phyloP scores from a whole-genome alignment of 768 basidiomycete genomes.

The Mycena vulgaris region DNA sequence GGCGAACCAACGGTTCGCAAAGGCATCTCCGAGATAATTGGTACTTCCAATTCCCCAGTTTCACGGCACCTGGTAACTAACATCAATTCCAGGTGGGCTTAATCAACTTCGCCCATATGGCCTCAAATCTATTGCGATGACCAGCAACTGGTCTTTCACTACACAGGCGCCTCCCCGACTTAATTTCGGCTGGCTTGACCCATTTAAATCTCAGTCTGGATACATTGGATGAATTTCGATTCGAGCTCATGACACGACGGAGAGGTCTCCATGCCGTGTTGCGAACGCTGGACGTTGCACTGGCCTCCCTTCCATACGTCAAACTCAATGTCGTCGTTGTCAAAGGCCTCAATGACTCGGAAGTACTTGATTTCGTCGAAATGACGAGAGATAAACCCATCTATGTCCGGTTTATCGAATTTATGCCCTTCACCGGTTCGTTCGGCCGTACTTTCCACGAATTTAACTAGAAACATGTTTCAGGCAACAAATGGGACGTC shows the following conservation, averaged over 20 bases:
- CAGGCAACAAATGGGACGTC: slow-evolving; percentile 91
- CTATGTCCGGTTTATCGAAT: slow-evolving; percentile 91
- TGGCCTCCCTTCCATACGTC: slow-evolving; percentile 67
- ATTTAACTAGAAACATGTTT: slow-evolving; percentile 21
- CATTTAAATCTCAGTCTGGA: slow-evolving; percentile 87
- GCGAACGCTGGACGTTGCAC: slow-evolving; percentile 74
- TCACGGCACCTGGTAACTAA: slow-evolving; percentile 22
- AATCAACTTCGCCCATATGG: slow-evolving; percentile 73
- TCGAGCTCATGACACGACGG: slow-evolving; percentile 89
- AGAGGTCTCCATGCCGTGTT: slow-evolving; percentile 84
- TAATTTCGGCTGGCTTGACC: slow-evolving; percentile 81
- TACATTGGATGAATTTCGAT: slow-evolving; percentile 89
- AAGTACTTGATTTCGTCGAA: slow-evolving; percentile 84
- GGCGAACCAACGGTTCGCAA: slow-evolving; percentile 91
- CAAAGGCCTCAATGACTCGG: slow-evolving; percentile 85
- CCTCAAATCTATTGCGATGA: slow-evolving; percentile 86
- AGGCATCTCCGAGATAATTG: slow-evolving; percentile 78
- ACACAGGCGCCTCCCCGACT: slow-evolving; percentile 76
- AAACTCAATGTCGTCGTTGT: slow-evolving; percentile 92
- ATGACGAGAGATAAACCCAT: slow-evolving; percentile 75
- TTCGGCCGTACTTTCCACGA: slow-evolving; percentile 17
- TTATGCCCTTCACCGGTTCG: slow-evolving; percentile 93
- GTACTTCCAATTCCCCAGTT: slow-evolving; percentile 53
- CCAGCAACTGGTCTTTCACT: slow-evolving; percentile 87
- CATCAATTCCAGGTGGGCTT: slow-evolving; percentile 64